Conservation (phyloP, 2,329 filamentous ascomycete species). For the Fusarium lyarnte region DNA sequence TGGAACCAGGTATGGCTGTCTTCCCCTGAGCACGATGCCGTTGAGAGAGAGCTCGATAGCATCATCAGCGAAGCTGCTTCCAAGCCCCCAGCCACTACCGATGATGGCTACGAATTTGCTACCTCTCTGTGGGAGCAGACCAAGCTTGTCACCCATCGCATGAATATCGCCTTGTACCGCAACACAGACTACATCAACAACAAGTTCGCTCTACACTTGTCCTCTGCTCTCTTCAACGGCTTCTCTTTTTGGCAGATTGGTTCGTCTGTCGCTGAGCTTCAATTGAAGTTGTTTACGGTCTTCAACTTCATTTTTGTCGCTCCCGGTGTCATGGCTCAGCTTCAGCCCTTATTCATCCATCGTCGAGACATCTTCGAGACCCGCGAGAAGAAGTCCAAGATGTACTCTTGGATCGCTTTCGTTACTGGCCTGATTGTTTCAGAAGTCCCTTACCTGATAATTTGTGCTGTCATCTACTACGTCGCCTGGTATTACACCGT, state of each 20-base stretch:
- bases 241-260: constrained; percentile 71
- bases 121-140: constrained; percentile 72
- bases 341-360: constrained; percentile 60
- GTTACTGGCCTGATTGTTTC: constrained; percentile 62
- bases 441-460: constrained; percentile 56
- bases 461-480: constrained; percentile 59
- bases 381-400: constrained; percentile 60
- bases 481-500: constrained; percentile 68
- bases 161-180: constrained; percentile 69
- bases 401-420: constrained; percentile 69
- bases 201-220: constrained; percentile 67
- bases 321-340: constrained; percentile 61
- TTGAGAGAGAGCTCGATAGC: constrained; percentile 70
- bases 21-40: constrained; percentile 66
- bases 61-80: constrained; percentile 66
- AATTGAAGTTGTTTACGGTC: constrained; percentile 66
- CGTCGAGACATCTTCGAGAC: constrained; percentile 60
- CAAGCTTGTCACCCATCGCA: constrained; percentile 70
- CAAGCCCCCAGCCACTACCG: constrained; percentile 52
- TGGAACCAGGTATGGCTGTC: constrained; percentile 77
- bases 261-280: constrained; percentile 59
- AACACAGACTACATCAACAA: constrained; percentile 74
- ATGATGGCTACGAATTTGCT: constrained; percentile 75
- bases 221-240: constrained; percentile 66
- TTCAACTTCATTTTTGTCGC: constrained; percentile 73